Evolutionary conservation across 768 basidiomycete species (phyloP), one percentile per base, ranked within the genome.

Genomic region (Leccinum subgranulosum): DNA sequence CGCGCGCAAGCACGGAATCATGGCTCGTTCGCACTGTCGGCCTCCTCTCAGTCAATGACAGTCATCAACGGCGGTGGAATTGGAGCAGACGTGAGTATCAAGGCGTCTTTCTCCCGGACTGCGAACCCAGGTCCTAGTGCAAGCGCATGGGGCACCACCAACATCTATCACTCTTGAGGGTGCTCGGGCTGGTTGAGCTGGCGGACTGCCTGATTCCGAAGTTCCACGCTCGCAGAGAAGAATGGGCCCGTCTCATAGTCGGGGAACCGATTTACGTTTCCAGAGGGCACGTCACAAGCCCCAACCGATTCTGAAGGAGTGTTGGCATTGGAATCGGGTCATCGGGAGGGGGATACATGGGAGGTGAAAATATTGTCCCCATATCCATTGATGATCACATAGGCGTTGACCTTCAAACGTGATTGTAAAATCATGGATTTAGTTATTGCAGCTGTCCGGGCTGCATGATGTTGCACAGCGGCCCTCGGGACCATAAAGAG

Each of bases 11-110:
- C 47, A 64, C 59, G 4, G 82, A 84, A 6, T 73, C 72, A 3
- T 91, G 88, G 89, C 67, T 91, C 17, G 76, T 81, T 31, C 81
- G 83, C 14, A 76, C 87, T 0, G 49, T 82, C 62, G 69, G 39
- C 47, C 64, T 47, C 7, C 59, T 62, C 19, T 53, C 53, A 10
- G 28, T 28, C 28, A 23, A 23, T 23, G 23, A 23, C 23, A 23
- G 60, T 36, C 45, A 69, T 50, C 31, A 28, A 33, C 23, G 54
- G 48, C 0, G 36, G 48, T 36, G 46, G 23, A 3, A 19, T 11
- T 19, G 10, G 41, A 41, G 10, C 21, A 3, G 66, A 56, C 31
- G 57, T 49, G 0, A 25, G 17, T n/a, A 6, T 10, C 14, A 58
- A 51, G 61, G 1, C 53, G 39, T 17, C 60, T 33, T 27, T 47